A percentile compares a stretch with the other conserved stretches of the same genome.
Conservation (phyloP, 805 yeast genomes). For the Lachancea waltii region DNA sequence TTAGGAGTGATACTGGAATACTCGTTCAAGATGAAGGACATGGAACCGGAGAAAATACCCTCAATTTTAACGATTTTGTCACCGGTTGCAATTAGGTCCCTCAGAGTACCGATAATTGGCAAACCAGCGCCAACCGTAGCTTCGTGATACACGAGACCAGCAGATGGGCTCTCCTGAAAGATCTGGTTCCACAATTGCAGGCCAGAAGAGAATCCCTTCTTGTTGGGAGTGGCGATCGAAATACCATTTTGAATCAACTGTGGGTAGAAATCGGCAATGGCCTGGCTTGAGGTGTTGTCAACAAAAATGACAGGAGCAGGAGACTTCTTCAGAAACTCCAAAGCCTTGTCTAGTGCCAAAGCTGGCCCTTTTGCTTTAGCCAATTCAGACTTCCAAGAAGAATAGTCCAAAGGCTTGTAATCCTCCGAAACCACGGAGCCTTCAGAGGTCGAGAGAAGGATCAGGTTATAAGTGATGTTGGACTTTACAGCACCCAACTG, state of each 20-base stretch:
- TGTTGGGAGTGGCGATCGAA: conserved; percentile 96
- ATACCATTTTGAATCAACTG: conserved; percentile 67
- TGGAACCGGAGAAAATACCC: conserved; percentile 94
- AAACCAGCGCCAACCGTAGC: conserved; percentile 99
- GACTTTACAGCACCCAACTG: conserved; percentile 64
- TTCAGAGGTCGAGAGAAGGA: conserved; percentile 69
- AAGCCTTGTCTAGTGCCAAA: conserved; percentile 53
- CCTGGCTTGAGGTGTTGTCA: conserved; percentile 87
- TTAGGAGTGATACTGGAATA: conserved; percentile 65
- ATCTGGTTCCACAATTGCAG: conserved; percentile 70
- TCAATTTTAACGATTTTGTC: conserved; percentile 87
- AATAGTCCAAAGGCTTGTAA: conserved; percentile 58
- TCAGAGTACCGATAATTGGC: conserved; percentile 84
- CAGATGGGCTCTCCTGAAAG: conserved; percentile 49
- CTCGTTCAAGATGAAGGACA: conserved; percentile 91
- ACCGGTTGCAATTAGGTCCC: conserved; percentile 86
- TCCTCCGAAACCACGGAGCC: conserved; percentile 63
- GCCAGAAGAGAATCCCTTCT: conserved; percentile 88
- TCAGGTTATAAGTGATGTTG: conserved; percentile 65
- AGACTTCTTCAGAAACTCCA: conserved; percentile 57
- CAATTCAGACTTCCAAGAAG: conserved; percentile 50
- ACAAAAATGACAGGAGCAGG: conserved; percentile 74
- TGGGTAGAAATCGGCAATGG: conserved; percentile 73
- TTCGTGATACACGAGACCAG: conserved; percentile 86
- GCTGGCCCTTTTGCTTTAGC: conserved; percentile 38